phyloP scores from a whole-genome alignment of 371 early-diverging fungal genomes.

The Mucor ambiguus region DNA sequence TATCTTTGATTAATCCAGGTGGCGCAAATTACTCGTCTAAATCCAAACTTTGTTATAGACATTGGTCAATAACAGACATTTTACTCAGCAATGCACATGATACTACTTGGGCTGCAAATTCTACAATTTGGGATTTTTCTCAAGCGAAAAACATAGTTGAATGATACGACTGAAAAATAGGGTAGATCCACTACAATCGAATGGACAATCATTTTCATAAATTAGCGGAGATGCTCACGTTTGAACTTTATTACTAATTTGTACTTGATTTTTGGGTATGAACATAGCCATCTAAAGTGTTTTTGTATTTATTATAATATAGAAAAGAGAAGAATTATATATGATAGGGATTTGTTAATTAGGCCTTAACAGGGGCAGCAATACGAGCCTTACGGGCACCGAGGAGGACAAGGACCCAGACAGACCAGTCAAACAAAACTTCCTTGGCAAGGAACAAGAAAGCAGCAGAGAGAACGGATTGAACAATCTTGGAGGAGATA shows the following conservation, averaged over 20 bases:
- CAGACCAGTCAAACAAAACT: conserved; percentile 74
- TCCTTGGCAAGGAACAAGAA: conserved; percentile 94
- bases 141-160: not conserved
- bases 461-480: conserved; percentile 90
- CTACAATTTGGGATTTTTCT: too few species aligned
- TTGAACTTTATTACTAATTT: not conserved
- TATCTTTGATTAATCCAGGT: too few species aligned
- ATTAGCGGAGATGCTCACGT: not conserved
- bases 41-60: too few species aligned
- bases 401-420: conserved; percentile 63
- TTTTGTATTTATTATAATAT: not conserved
- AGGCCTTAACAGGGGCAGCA: conserved; percentile 11
- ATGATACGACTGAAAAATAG: not conserved
- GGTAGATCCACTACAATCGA: not conserved
- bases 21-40: too few species aligned
- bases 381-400: conserved; percentile 48
- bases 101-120: too few species aligned
- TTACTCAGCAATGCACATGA: too few species aligned
- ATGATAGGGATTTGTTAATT: not conserved
- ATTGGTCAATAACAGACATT: too few species aligned
- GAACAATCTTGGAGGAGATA: conserved; percentile 89
- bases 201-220: not conserved
- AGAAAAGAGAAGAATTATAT: not conserved
- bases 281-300: not conserved
- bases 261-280: conserved; percentile 6